Evolutionary conservation across 805 yeast genomes (phyloP), one percentile per base, ranked within the genome.

Genomic region (Sugiyamaella lignohabitans): DNA sequence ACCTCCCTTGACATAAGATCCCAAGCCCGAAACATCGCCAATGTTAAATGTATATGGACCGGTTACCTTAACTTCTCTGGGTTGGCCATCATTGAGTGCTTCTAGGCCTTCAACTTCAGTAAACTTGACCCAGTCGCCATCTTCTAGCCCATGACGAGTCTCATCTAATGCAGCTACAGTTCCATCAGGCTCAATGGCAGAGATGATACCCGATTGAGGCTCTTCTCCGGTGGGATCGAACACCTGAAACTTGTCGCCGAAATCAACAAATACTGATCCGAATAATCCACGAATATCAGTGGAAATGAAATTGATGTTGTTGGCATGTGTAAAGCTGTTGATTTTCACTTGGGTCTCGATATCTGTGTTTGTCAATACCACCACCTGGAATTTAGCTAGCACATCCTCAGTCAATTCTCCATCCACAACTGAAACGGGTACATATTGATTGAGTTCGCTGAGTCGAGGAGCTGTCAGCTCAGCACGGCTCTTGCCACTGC

Each of bases 41-140:
- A 91, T 78, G 61, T 78, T 80, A 73, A 85, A 93, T 2, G 97
- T 94, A 62, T 78, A 88, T n/a, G 98, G 98, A 14, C 98, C 98
- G 50, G 84, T 72, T 1, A 88, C 97, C 60, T 80, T 83, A 45
- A 93, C 78, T 61, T 84, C 83, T 62, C 73, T 79, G 14, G 87
- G 75, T 47, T 75, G 68, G 3, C 91, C 95, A 55, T 80, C 81
- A 63, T 89, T 86, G 52, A 87, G 69, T 52, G 74, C 74, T 6
- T 76, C 80, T 61, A 87, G 72, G 35, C 98, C 98, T 60, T 81
- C 77, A 32, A 89, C 82, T 66, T 89, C 98, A 11, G 84, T 62
- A 59, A 93, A 88, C 64, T 83, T 85, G 46, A 93, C 96, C 61
- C 69, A 84, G 58, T 85, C 84, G 16, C 97, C 98, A 65, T 87